Evolutionary conservation across 805 yeast genomes (phyloP), one percentile per base, ranked within the genome.

Genomic region (Lipomyces spencermartinsiae): DNA sequence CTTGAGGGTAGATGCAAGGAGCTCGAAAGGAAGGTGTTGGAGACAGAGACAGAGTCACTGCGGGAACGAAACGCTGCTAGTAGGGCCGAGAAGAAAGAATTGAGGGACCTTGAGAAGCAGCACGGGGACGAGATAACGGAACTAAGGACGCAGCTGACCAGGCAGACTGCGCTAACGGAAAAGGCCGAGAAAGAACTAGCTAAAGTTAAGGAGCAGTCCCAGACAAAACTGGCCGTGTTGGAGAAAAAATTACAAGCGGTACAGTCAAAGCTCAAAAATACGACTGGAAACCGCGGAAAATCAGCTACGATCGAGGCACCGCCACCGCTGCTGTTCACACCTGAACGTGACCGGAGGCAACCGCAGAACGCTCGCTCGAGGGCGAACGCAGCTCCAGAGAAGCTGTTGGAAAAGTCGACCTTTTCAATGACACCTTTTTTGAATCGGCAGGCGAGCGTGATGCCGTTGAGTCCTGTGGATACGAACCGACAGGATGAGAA

Each of bases 391-490:
- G 39, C 22, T 10, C 12, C 66, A 4, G 64, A 31, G 1, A 64
- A 62, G 33, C 39, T 63, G 14, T 35, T 69, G 54, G 72, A 64
- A n/a, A 55, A 68, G 39, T 68, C 72, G 2, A 57, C 59, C 10
- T 68, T 68, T 43, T 67, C 71, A 7, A 67, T 63, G 68, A 69
- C 72, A 5, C 71, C 72, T 9, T 69, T 69, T 33, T 39, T 68
- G 34, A 51, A 66, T 9, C 51, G 54, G 22, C 59, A 61, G 51
- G 43, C 67, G 5, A 39, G 58, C 29, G 16, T 25, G 22, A 59
- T 58, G 29, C 65, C 63, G 16, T 51, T 67, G 51, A 67, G 65
- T 25, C 66, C 71, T 14, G 37, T 65, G 19, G 64, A 64, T 57
- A 53, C 37, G 12, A 64, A 67, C 37, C 35, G 34, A 16, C 56